Evolutionary conservation across 306 rosid genomes (phyloP).

Genomic region (Medicago lupulina): DNA sequence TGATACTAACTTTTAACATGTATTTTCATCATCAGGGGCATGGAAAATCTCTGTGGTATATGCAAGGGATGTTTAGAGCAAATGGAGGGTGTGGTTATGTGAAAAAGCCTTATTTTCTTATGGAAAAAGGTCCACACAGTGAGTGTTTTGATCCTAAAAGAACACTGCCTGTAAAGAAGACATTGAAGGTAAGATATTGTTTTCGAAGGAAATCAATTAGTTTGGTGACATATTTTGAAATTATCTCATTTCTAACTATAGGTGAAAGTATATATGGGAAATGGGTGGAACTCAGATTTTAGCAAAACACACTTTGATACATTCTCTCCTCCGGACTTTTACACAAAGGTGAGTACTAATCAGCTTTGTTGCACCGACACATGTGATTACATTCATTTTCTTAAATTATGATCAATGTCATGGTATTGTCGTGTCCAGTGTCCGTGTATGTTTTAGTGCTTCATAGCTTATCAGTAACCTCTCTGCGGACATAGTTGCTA

Average conservation of each 20-base stretch:
- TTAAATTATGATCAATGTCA: no score
- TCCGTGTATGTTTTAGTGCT: no score
- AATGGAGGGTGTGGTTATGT: slow-evolving; percentile 93
- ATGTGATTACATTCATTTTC: background rate
- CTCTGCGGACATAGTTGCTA: background rate
- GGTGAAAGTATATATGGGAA: slow-evolving; percentile 67
- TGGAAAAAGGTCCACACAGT: slow-evolving; percentile 47
- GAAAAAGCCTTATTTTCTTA: slow-evolving; percentile 71
- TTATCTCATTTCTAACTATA: slow-evolving; percentile 39
- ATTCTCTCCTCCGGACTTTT: slow-evolving; percentile 90
- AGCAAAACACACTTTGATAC: slow-evolving; percentile 59
- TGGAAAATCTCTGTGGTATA: slow-evolving; percentile 75
- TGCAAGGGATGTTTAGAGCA: slow-evolving; percentile 93
- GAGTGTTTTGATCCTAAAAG: slow-evolving; percentile 75
- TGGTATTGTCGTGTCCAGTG: no score
- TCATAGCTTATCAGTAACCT: background rate
- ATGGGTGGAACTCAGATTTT: slow-evolving; percentile 55
- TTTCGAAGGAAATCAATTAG: slow-evolving; percentile 32
- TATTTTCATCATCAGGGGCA: slow-evolving; percentile 62
- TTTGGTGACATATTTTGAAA: slow-evolving; percentile 41
- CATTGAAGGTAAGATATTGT: slow-evolving; percentile 63
- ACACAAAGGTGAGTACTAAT: slow-evolving; percentile 62
- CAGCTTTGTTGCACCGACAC: background rate
- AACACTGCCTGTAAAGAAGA: slow-evolving; percentile 55
- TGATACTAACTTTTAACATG: slow-evolving; percentile 28